Base-by-base conservation (phyloP, 108 stramenopile species). In the Skeletonema marinoi region DNA sequence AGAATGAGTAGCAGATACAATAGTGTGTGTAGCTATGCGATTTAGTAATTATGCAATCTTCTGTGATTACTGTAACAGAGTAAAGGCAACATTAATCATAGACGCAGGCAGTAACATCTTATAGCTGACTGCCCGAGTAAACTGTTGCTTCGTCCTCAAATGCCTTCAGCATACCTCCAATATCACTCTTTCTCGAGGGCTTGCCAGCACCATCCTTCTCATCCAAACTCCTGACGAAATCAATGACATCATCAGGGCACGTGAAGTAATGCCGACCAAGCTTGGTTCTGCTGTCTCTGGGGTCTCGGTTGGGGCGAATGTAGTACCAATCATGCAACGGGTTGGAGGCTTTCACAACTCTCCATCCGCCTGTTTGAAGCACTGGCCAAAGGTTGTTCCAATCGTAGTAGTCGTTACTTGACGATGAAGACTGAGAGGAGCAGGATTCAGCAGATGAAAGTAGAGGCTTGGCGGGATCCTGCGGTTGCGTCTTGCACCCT, bases 281-380 rank as follows among this genome's bases (percentile, higher is more conserved):
- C 31, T 60, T 32, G 41, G 38, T 33, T 11, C 46, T 36, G n/a
- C 44, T 60, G 32, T 80, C 73, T 31, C 51, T 63, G 16, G 79
- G 79, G 42, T 80, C 68, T 30, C 68, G 48, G 19, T 67, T 68
- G 3, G 79, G 79, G 54, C 79, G 67, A 54, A 80, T 68, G 35
- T 80, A 80, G 54, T 80, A 80, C 60, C 65, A 80, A 65, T 73
- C 67, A 42, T 80, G 79, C 50, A 80, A 65, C 29, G 41, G 42
- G 44, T 80, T 80, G 68, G 44, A 69, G 35, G 79, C 79, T 29
- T 67, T 68, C 4, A 74, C 65, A 17, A 50, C 19, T 58, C 29
- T 60, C 79, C 79, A 80, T 14, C 79, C 79, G n/a, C 60, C 66
- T 36, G 31, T 38, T 80, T 74, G 51, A 41, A 80, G 68, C 6